Evolutionary conservation across 1,139 yeast genomes (phyloP).

Genomic region (Suhomyces wounanorum): DNA sequence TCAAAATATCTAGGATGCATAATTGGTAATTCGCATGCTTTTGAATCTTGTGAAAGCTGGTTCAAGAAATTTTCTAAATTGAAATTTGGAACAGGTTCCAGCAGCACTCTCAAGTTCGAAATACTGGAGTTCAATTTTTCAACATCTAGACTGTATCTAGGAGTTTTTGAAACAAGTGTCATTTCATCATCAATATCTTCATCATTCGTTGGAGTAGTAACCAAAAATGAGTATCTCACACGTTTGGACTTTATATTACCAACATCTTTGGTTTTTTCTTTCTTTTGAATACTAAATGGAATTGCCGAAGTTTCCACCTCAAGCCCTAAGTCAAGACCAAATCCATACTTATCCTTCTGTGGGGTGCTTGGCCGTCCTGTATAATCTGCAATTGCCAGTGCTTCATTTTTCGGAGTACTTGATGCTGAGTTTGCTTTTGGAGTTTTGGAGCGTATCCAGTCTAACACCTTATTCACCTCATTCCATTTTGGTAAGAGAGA

Average conservation of each 20-base stretch:
- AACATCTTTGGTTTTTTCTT: constrained; percentile 33
- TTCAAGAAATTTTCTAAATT: constrained; percentile 6
- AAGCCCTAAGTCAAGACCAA: constrained; percentile 42
- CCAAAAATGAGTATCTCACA: constrained; percentile 5
- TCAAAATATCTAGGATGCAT: constrained; percentile 27
- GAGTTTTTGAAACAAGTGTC: constrained; percentile 24
- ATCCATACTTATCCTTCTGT: constrained; percentile 18
- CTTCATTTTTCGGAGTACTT: constrained; percentile 6
- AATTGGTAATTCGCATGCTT: constrained; percentile 29
- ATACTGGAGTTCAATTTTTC: constrained; percentile 10
- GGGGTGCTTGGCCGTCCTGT: constrained; percentile 7
- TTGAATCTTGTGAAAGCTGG: constrained; percentile 3
- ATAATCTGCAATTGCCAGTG: background rate
- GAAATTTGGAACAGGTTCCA: background rate
- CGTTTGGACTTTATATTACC: constrained; percentile 9
- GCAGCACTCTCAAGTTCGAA: constrained; percentile 9
- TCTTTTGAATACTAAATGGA: constrained; percentile 39
- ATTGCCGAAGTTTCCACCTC: constrained; percentile 33
- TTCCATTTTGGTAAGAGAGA: constrained; percentile 36
- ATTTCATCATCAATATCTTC: constrained; percentile 26
- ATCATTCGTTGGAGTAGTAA: constrained; percentile 12
- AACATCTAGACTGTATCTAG: constrained; percentile 14
- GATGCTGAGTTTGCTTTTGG: constrained; percentile 6
- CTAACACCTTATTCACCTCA: constrained; percentile 24
- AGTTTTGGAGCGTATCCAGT: background rate